These are phyloP conservation scores for Scutellaria minor DNA, from an alignment of 257 asterid species.

Conservation along the genomic window DNA sequence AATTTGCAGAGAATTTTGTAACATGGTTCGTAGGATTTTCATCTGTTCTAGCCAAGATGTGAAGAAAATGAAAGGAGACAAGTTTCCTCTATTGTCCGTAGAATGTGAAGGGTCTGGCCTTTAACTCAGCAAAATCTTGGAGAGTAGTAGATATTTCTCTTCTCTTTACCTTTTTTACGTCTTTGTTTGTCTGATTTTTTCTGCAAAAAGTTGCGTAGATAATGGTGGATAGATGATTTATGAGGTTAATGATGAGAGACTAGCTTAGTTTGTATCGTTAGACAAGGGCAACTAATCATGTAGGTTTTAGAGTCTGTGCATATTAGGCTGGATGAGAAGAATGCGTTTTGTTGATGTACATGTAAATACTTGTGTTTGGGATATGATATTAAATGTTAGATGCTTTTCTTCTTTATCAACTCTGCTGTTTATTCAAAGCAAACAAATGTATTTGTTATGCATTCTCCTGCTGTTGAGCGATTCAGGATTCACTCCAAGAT, in stretches of 20 bases:
- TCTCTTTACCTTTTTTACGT: too few species aligned
- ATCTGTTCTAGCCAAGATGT: conserved; percentile 75
- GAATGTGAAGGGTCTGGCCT: conserved; percentile 48
- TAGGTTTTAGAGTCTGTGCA: conserved; percentile 48
- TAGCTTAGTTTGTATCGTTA: conserved; percentile 11
- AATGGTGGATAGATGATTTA: background rate
- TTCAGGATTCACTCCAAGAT: too few species aligned
- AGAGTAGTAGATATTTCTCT: conserved; percentile 28
- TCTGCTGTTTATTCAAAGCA: too few species aligned
- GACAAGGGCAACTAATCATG: conserved; percentile 37
- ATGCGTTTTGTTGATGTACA: conserved; percentile 33
- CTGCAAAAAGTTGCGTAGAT: background rate
- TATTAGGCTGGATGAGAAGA: conserved; percentile 45
- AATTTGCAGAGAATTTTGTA: conserved; percentile 73
- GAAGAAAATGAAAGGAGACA: conserved; percentile 71
- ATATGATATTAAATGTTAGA: background rate
- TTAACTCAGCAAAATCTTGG: conserved; percentile 39
- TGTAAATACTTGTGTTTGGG: conserved; percentile 44
- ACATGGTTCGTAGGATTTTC: conserved; percentile 75
- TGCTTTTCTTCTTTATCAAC: too few species aligned
- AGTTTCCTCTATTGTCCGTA: conserved; percentile 48
- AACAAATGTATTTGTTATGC: too few species aligned
- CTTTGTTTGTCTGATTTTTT: background rate
- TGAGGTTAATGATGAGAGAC: too few species aligned
- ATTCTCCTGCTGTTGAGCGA: too few species aligned